Base-by-base conservation (phyloP, 2,329 filamentous ascomycete species). In the Colletotrichum sp. region DNA sequence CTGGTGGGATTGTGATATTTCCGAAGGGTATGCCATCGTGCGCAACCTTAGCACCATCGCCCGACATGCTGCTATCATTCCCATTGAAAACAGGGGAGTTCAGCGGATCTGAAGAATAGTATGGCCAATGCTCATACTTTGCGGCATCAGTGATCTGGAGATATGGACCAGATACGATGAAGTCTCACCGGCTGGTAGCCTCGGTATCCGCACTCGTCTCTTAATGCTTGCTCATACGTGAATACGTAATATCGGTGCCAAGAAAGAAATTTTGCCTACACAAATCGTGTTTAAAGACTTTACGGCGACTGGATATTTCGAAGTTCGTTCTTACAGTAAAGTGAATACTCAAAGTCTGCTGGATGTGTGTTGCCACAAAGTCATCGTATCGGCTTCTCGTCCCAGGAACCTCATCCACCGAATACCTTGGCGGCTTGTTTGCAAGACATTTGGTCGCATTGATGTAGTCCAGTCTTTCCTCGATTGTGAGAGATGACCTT, bases 81-180 rank as follows among this genome's bases (percentile, higher is more conserved):
- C 90, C 90, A 77, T 91, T 89, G 75, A 92, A 91, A 65, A 91
- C 80, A 16, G 89, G 88, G 0, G 89, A 90, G 71, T 86, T 85
- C 75, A 82, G 78, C 2, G 86, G 84, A 77, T 91, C 86, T 4
- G 83, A 76, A 4, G 86, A 83, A 82, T 86, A 87, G 68, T 85
- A 84, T 4, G 85, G 85, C 88, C 89, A 91, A 80, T 91, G 88
- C 83, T 87, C 87, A 82, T 90, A 91, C 80, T 86, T 83, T 8
- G 7, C 7, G 16, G 7, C 9, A 67, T 78, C 10, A 78, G 72
- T n/a, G 8, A 64, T 24, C 14, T 10, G 9, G 6, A 2, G 7
- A 6, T 2, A 24, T 7, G 13, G 16, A 7, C 8, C 16, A 7
- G 21, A 59, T 34, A 18, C 6, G 4, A 36, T 9, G 4, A 18